Conservation (phyloP, 1,284 basidiomycete species). For the Ustilago curta region DNA sequence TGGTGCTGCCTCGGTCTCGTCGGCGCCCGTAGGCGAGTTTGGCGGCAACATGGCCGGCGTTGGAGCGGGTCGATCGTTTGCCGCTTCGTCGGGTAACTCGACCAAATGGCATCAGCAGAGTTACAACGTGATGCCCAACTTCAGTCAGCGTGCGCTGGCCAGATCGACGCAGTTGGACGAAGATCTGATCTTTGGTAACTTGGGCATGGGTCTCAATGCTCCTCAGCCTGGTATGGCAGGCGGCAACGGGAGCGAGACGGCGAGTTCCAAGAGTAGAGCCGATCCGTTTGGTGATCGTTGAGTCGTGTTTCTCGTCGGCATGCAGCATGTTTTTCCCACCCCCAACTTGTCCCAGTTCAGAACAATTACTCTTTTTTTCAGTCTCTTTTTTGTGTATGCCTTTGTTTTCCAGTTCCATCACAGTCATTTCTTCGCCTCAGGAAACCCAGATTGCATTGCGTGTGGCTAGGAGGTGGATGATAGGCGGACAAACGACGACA, state of each 20-base stretch:
- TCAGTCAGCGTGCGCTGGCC: slow-evolving; percentile 36
- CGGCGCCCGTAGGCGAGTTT: slow-evolving; percentile 35
- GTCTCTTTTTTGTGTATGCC: neutral
- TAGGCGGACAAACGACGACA: slow-evolving; percentile 17
- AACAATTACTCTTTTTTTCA: too few relatives aligned
- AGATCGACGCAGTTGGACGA: slow-evolving; percentile 50
- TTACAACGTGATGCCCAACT: slow-evolving; percentile 55
- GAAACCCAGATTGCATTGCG: neutral
- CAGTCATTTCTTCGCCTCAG: neutral
- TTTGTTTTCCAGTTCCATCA: neutral
- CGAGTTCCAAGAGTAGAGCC: slow-evolving; percentile 37
- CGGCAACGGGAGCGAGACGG: slow-evolving; percentile 38
- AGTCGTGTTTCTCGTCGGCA: neutral
- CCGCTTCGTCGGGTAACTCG: slow-evolving; percentile 44
- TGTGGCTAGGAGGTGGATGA: neutral
- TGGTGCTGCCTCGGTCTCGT: slow-evolving; percentile 33
- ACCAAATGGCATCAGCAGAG: slow-evolving; percentile 56
- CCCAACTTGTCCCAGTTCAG: neutral
- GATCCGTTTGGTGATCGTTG: slow-evolving; percentile 50
- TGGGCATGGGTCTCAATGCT: slow-evolving; percentile 44
- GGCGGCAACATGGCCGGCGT: slow-evolving; percentile 53
- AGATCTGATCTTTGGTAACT: slow-evolving; percentile 50
- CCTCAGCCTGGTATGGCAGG: slow-evolving; percentile 29
- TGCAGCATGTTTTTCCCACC: neutral
- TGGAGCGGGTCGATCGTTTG: slow-evolving; percentile 44